phyloP scores from a whole-genome alignment of 768 basidiomycete genomes.

The Collybiopsis confluens region DNA sequence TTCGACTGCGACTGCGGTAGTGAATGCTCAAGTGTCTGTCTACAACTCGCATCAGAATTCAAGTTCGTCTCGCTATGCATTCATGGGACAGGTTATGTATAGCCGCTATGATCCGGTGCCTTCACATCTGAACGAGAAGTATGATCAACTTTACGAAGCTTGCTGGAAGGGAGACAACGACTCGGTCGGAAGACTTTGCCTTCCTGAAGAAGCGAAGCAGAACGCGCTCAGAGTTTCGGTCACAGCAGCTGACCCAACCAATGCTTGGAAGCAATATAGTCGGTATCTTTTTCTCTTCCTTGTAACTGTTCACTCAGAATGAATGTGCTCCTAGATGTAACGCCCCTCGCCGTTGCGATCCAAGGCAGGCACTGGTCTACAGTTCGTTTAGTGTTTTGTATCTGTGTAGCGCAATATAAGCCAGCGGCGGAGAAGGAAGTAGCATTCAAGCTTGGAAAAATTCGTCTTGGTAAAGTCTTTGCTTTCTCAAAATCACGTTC shows the following conservation, averaged over 20 bases:
- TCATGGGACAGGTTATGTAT: not conserved
- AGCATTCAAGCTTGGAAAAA: constrained; percentile 27
- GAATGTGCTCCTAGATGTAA: constrained; percentile 30
- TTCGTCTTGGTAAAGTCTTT: constrained; percentile 28
- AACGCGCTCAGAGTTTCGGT: constrained; percentile 1
- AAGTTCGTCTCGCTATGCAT: not conserved
- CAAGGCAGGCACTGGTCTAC: constrained; percentile 50
- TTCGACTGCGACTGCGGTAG: constrained; percentile 13
- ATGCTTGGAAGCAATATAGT: not conserved
- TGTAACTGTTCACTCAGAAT: not conserved
- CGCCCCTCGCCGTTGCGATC: constrained; percentile 48
- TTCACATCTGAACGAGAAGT: constrained; percentile 29
- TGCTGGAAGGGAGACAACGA: constrained; percentile 49
- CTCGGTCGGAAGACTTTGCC: constrained; percentile 47
- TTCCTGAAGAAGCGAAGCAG: constrained; percentile 28
- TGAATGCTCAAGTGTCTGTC: not conserved
- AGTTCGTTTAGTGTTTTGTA: constrained; percentile 54
- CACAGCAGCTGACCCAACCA: not conserved
- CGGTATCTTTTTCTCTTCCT: not conserved
- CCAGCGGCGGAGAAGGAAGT: constrained; percentile 22
- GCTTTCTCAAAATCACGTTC: not conserved
- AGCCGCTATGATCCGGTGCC: constrained; percentile 19
- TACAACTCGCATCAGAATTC: not conserved
- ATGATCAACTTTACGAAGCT: constrained; percentile 56
- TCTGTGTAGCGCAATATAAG: constrained; percentile 51